These are phyloP conservation scores for Obelidium mucronatum DNA, from an alignment of 192 early-diverging fungal species.

Conservation along the genomic window DNA sequence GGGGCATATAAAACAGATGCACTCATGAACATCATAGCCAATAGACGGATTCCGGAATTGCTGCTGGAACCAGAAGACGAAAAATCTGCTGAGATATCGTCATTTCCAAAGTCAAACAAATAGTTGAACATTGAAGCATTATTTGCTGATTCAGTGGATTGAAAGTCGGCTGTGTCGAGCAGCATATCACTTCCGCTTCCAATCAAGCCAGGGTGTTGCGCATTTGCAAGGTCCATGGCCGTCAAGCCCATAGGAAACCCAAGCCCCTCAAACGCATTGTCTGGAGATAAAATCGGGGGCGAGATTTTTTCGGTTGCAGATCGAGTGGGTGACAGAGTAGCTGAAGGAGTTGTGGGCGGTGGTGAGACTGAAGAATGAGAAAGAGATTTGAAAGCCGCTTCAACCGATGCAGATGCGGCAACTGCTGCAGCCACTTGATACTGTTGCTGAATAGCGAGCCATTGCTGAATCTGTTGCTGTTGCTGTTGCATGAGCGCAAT, in stretches of 20 bases:
- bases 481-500: constrained; percentile 32
- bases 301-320: not conserved
- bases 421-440: constrained; percentile 35
- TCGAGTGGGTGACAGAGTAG: not conserved
- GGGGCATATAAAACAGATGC: constrained; percentile 48
- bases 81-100: constrained; percentile 12
- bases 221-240: not conserved
- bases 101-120: constrained; percentile 24
- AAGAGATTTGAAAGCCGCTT: constrained; percentile 26
- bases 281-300: not conserved
- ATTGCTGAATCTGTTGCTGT: constrained; percentile 35
- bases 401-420: constrained; percentile 29
- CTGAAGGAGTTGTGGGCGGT: not conserved
- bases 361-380: not conserved
- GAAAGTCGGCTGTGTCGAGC: not conserved
- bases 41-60: constrained; percentile 31
- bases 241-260: not conserved
- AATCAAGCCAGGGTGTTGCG: not conserved
- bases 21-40: constrained; percentile 49
- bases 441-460: constrained; percentile 32
- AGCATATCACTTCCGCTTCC: not conserved
- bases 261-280: not conserved
- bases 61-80: constrained; percentile 4
- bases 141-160: not conserved
- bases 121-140: constrained; percentile 26